Evolutionary conservation across 352 stramenopile genomes (phyloP).

Genomic region (Pythium pyrilobum): DNA sequence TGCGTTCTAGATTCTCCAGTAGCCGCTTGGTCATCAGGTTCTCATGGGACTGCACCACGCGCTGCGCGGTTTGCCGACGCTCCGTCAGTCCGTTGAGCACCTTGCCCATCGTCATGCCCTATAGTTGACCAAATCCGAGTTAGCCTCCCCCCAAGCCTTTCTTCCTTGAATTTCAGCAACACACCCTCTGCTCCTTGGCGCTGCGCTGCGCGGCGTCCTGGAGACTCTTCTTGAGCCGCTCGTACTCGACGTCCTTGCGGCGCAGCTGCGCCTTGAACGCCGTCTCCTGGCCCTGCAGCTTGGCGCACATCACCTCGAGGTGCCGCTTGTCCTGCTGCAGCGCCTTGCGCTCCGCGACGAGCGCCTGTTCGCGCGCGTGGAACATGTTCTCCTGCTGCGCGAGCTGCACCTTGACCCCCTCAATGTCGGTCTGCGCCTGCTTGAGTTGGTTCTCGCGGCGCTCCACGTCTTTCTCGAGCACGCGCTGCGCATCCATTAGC

Average conservation of each 20-base stretch:
- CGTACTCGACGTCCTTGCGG: slow-evolving; percentile 72
- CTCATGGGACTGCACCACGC: slow-evolving; percentile 41
- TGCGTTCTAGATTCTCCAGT: slow-evolving; percentile 54
- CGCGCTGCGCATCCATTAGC: slow-evolving; percentile 38
- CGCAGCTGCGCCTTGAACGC: slow-evolving; percentile 69
- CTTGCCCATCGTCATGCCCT: slow-evolving; percentile 44
- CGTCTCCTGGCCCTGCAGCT: slow-evolving; percentile 71
- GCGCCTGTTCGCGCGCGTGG: slow-evolving; percentile 51
- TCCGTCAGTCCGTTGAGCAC: slow-evolving; percentile 37
- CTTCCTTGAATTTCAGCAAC: background rate
- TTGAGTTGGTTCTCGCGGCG: slow-evolving; percentile 45
- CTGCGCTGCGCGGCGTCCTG: slow-evolving; percentile 44
- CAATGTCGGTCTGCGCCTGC: slow-evolving; percentile 37
- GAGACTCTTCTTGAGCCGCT: slow-evolving; percentile 64
- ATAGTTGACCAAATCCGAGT: background rate
- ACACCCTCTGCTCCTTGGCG: slow-evolving; percentile 54
- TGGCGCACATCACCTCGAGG: slow-evolving; percentile 58
- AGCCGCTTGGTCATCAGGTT: slow-evolving; percentile 55
- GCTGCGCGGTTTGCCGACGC: slow-evolving; percentile 25
- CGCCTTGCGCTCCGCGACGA: slow-evolving; percentile 40
- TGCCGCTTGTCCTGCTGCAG: slow-evolving; percentile 61
- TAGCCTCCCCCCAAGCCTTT: too few species aligned
- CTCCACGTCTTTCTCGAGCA: slow-evolving; percentile 45
- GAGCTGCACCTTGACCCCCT: slow-evolving; percentile 38
- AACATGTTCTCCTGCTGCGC: slow-evolving; percentile 61